These are phyloP conservation scores for Trichoderma parareesei DNA, from an alignment of 495 filamentous ascomycete species.

Conservation along the genomic window DNA sequence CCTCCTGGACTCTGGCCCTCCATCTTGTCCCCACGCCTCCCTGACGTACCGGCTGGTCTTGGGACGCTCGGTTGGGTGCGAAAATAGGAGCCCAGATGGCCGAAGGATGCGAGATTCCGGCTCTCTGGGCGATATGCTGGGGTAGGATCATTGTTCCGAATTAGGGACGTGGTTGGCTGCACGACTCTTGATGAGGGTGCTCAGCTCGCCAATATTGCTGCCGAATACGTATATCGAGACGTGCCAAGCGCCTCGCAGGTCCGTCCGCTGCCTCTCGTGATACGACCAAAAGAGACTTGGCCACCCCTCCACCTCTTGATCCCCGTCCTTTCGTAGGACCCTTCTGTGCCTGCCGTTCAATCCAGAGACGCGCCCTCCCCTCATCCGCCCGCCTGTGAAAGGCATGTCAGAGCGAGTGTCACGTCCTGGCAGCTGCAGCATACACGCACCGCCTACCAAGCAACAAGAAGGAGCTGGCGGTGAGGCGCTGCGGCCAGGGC, in stretches of 20 bases:
- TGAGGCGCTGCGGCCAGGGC: not conserved
- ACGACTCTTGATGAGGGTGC: not conserved
- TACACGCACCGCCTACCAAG: not conserved
- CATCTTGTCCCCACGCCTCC: not conserved
- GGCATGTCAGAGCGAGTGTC: not conserved
- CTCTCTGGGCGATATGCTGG: not conserved
- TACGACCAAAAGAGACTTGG: not conserved
- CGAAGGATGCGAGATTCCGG: not conserved
- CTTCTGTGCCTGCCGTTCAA: not conserved
- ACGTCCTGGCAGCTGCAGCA: not conserved
- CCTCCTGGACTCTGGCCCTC: not conserved
- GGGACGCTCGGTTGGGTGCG: not conserved
- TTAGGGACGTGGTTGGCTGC: not conserved
- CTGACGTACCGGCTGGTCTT: not conserved
- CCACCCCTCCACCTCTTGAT: not conserved
- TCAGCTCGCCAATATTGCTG: not conserved
- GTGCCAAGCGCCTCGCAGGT: not conserved
- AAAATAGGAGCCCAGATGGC: not conserved
- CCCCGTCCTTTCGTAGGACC: not conserved
- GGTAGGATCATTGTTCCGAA: not conserved
- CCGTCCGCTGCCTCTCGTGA: not conserved
- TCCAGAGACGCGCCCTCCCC: not conserved
- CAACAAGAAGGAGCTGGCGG: not conserved
- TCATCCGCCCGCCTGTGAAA: not conserved
- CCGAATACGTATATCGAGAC: not conserved